A percentile compares a stretch with the other conserved stretches of the same genome.
Conservation (phyloP, 163 green algal species). For the Chlamydomonas reinhardtii region DNA sequence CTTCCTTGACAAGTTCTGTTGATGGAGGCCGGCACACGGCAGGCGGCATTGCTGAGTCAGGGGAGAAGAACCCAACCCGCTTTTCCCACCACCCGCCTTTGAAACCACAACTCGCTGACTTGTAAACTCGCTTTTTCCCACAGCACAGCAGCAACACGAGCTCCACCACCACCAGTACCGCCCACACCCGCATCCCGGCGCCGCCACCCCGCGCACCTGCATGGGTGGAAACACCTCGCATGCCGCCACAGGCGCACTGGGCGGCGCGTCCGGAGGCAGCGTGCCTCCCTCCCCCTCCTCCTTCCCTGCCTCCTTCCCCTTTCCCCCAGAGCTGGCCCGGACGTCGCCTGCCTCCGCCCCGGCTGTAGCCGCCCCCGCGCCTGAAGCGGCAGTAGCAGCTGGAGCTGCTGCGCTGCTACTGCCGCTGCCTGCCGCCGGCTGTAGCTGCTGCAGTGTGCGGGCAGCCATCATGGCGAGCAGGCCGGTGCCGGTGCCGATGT, state of each 20-base stretch:
- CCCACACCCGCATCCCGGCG: no score
- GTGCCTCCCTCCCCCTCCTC: background rate
- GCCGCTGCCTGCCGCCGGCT: background rate
- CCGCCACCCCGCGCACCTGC: no score
- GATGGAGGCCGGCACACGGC: no score
- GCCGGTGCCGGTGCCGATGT: slow-evolving; percentile 71
- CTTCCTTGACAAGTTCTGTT: slow-evolving; percentile 28
- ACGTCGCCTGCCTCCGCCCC: no score
- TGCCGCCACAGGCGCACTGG: slow-evolving; percentile 38
- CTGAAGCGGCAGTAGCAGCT: slow-evolving; percentile 3
- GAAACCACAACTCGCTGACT: no score
- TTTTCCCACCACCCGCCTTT: no score
- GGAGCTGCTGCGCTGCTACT: background rate
- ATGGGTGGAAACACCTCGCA: slow-evolving; percentile 73
- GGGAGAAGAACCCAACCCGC: no score
- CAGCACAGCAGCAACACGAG: no score
- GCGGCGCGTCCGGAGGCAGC: background rate
- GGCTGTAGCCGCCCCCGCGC: background rate
- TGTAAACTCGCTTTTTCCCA: no score
- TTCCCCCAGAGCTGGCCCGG: background rate
- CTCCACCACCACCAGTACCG: no score
- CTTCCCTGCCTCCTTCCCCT: no score
- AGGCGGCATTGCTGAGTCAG: no score
- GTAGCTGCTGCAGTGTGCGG: background rate
- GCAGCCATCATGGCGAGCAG: slow-evolving; percentile 69